Base-by-base conservation (phyloP, 176 grass and related monocot genomes). In the Aegilops sharonensis region DNA sequence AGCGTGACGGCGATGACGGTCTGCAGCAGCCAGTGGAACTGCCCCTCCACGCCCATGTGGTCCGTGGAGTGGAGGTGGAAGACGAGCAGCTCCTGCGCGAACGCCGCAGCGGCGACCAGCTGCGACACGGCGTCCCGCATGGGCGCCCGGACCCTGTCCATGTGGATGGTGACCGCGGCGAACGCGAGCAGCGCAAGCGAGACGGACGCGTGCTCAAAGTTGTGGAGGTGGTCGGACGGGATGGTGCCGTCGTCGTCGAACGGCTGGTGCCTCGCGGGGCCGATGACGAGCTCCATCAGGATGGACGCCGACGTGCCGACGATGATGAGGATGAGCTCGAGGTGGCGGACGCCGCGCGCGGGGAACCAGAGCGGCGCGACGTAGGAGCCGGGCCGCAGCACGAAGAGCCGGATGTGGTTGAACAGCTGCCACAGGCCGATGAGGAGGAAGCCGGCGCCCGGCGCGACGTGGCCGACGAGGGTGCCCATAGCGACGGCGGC, bases 121-220 rank as follows among this genome's bases (percentile, higher is more conserved):
- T 90, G 92, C 17, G 90, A 91, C 68, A 96, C 64, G 1, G 78
- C 76, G 78, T 92, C 91, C 1, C 94, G 91, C 84, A 86, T 57
- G 23, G 86, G 88, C 50, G 85, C 81, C 29, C 67, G 24, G 4
- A 20, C 82, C 69, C 88, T 82, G 85, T 97, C 94, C 8, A 97
- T 56, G 87, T 90, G 85, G 74, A 97, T 92, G 72, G 87, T 52
- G n/a, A 93, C 89, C 24, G 95, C 86, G 23, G 93, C 93, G 83
- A 83, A 98, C 34, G 90, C 30, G 13, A 98, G 85, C 63, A 98
- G 89, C 11, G 89, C 80, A 24, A 98, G 86, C 45, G 95, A 98
- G 89, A 98, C 90, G 85, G 95, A 93, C n/a, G 95, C 91, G 83
- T 98, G 95, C 93, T 98, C 93, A 78, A 98, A 98, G 91, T 95